phyloP scores from a whole-genome alignment of 2,329 filamentous ascomycete genomes.

The Pseudogymnoascus sp. region DNA sequence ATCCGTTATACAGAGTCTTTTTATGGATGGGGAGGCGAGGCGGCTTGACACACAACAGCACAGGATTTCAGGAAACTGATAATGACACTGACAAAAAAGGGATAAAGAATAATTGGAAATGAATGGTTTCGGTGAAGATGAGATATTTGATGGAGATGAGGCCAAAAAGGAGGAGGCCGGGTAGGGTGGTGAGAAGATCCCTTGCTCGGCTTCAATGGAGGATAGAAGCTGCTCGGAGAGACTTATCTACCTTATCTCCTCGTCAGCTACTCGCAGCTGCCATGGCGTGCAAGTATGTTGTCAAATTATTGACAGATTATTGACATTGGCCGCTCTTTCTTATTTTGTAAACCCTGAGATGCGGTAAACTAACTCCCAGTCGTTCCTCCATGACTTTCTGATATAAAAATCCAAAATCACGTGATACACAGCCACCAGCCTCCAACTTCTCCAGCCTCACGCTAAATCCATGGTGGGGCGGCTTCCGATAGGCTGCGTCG shows the following conservation, averaged over 20 bases:
- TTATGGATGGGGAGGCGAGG: background rate
- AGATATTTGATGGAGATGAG: slow-evolving; percentile 7
- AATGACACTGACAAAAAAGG: slow-evolving; percentile 1
- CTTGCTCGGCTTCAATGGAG: background rate
- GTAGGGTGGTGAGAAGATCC: slow-evolving; percentile 5
- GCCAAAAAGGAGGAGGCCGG: background rate
- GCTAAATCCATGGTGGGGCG: slow-evolving; percentile 7
- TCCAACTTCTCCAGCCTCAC: slow-evolving; percentile 1
- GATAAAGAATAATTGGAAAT: background rate
- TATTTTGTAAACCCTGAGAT: background rate
- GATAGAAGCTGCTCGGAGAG: background rate
- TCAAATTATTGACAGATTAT: background rate
- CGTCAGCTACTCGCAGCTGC: slow-evolving; percentile 1
- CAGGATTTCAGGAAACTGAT: background rate
- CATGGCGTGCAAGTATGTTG: background rate
- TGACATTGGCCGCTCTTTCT: background rate
- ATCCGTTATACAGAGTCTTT: slow-evolving; percentile 4
- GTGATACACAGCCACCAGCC: background rate
- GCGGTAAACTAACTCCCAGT: background rate
- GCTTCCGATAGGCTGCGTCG: slow-evolving; percentile 8
- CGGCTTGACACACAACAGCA: slow-evolving; percentile 1
- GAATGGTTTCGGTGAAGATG: background rate
- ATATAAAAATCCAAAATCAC: background rate
- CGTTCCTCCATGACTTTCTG: background rate
- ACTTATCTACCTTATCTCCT: background rate